These are phyloP conservation scores for Meyerozyma elateridarum DNA, from an alignment of 1,139 yeast species.

Conservation along the genomic window DNA sequence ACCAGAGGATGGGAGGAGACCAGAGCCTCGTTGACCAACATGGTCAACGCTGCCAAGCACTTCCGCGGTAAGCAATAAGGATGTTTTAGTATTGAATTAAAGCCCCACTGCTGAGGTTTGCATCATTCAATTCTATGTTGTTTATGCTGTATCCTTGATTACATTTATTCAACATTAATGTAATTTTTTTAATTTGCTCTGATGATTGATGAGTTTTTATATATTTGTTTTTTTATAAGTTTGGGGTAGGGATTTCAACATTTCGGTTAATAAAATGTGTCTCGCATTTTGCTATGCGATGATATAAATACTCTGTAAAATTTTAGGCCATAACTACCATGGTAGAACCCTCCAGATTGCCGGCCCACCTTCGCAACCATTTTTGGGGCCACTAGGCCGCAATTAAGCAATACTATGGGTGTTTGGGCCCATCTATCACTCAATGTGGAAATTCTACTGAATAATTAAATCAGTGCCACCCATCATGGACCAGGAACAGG, in stretches of 20 bases:
- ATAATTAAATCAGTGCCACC: not conserved
- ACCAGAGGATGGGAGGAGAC: constrained; percentile 96
- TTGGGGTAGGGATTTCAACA: constrained; percentile 9
- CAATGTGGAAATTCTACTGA: not conserved
- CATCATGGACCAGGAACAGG: constrained; percentile 20
- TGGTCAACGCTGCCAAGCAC: constrained; percentile 98
- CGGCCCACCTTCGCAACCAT: not conserved
- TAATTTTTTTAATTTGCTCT: constrained; percentile 29
- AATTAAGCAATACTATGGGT: not conserved
- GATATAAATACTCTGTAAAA: too few species aligned
- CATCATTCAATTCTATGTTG: constrained; percentile 28
- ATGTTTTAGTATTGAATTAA: constrained; percentile 25
- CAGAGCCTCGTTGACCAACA: constrained; percentile 80
- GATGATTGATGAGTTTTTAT: constrained; percentile 19
- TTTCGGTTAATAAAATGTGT: constrained; percentile 11
- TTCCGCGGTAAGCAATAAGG: constrained; percentile 63
- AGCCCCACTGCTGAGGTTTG: constrained; percentile 17
- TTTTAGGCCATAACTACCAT: not conserved
- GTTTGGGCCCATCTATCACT: not conserved
- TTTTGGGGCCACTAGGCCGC: too few species aligned
- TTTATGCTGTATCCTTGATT: constrained; percentile 42
- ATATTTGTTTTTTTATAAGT: constrained; percentile 12
- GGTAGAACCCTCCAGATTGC: not conserved
- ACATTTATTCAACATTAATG: constrained; percentile 70
- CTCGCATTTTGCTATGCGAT: too few species aligned